Percentiles rank a stretch among this genome's conserved stretches.
Conservation (phyloP, 768 basidiomycete genomes). For the Clathrus columnatus region DNA sequence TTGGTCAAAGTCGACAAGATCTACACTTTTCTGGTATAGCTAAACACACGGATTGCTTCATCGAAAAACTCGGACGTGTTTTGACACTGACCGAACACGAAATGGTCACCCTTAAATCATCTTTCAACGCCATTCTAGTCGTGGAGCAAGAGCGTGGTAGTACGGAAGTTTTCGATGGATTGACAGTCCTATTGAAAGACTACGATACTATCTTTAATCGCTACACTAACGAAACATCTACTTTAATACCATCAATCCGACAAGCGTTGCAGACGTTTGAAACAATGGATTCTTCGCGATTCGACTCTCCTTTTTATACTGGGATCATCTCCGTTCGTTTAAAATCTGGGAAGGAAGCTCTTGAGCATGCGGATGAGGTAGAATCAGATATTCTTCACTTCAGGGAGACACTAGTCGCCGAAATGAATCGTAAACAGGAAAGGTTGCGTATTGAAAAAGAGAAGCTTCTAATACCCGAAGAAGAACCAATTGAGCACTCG, state of each 20-base stretch:
- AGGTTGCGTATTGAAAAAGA: not conserved
- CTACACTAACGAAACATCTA: slow-evolving; percentile 31
- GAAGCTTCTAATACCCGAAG: not conserved
- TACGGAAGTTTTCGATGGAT: slow-evolving; percentile 23
- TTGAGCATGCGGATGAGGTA: slow-evolving; percentile 32
- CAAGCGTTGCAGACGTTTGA: slow-evolving; percentile 51
- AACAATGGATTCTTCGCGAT: slow-evolving; percentile 28
- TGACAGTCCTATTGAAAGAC: slow-evolving; percentile 29
- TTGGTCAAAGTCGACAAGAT: slow-evolving; percentile 40
- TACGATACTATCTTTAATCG: slow-evolving; percentile 28
- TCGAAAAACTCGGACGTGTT: slow-evolving; percentile 21
- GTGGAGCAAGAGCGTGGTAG: slow-evolving; percentile 17
- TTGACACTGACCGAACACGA: slow-evolving; percentile 32
- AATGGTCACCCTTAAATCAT: slow-evolving; percentile 30
- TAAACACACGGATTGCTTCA: slow-evolving; percentile 32
- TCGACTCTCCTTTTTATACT: slow-evolving; percentile 39
- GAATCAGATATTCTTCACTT: not conserved
- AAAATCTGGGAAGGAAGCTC: slow-evolving; percentile 42
- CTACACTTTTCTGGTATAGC: slow-evolving; percentile 47
- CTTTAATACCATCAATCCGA: slow-evolving; percentile 45
- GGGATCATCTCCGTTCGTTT: slow-evolving; percentile 40
- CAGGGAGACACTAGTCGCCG: not conserved
- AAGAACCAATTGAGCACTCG: no score
- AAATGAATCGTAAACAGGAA: not conserved
- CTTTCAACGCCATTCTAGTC: slow-evolving; percentile 19